A percentile compares a stretch with the other conserved stretches of the same genome.
Evolutionary conservation across 2,329 filamentous ascomycete genomes (phyloP).

Genomic region (Coniochaeta ligniaria): DNA sequence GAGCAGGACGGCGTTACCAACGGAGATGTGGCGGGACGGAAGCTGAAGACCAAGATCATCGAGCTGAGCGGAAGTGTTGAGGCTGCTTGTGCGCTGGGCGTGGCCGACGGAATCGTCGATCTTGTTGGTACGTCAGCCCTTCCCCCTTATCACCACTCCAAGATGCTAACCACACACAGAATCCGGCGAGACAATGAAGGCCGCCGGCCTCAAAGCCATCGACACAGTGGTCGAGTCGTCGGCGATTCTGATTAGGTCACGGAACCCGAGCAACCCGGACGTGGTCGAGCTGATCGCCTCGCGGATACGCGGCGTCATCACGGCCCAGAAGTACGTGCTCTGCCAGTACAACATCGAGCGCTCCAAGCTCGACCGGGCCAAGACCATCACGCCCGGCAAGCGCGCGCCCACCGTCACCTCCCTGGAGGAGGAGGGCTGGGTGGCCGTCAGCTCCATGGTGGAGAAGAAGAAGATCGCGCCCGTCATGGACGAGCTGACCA

Average conservation of each 20-base stretch:
- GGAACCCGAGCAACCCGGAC: conserved; percentile 68
- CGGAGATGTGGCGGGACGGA: conserved; percentile 29
- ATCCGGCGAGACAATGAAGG: conserved; percentile 97
- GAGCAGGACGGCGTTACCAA: conserved; percentile 33
- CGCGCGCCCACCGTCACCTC: conserved; percentile 87
- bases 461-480: conserved; percentile 77
- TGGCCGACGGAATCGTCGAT: conserved; percentile 95
- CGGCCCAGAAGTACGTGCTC: conserved; percentile 85
- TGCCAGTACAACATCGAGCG: conserved; percentile 95
- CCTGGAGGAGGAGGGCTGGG: conserved; percentile 84
- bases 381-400: conserved; percentile 83
- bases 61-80: conserved; percentile 96
- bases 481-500: conserved; percentile 78
- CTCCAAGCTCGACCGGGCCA: conserved; percentile 56
- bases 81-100: conserved; percentile 88
- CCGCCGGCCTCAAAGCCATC: conserved; percentile 87
- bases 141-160: background rate
- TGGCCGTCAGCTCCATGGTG: conserved; percentile 92
- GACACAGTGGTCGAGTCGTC: conserved; percentile 86
- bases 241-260: conserved; percentile 88
- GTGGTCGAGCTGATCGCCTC: conserved; percentile 79
- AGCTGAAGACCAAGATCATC: conserved; percentile 80
- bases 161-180: conserved; percentile 43
- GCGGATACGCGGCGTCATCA: conserved; percentile 89
- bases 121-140: conserved; percentile 67